Conservation (phyloP, 345 rosid species). For the Hibiscus syriacus region DNA sequence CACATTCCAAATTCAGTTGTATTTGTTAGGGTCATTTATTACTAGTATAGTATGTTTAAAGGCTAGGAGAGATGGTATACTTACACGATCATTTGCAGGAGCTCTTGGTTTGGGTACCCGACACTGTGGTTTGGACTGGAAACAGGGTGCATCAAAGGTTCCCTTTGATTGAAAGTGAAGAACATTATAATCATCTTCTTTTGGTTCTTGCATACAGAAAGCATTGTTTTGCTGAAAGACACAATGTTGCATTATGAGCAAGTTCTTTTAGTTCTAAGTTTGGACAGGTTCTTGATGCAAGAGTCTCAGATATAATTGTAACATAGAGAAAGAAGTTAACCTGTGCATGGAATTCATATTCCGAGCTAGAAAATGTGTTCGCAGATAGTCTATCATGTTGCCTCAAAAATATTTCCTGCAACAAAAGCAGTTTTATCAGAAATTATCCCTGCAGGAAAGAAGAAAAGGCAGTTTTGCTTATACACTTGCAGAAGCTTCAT, state of each 20-base stretch:
- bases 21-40: too few relatives aligned
- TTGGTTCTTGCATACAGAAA: conserved; percentile 15
- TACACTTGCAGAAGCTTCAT: conserved; percentile 18
- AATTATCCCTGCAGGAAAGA: neutral
- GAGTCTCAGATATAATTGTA: neutral
- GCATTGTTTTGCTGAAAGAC: conserved; percentile 20
- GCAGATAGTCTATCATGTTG: conserved; percentile 12
- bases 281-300: neutral
- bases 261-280: too few relatives aligned
- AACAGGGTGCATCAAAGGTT: conserved; percentile 14
- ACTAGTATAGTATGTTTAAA: neutral
- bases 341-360: conserved; percentile 19
- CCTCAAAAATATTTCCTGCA: conserved; percentile 19
- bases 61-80: conserved; percentile 5
- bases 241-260: neutral
- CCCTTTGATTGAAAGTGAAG: conserved; percentile 15
- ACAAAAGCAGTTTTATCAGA: neutral
- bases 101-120: conserved; percentile 13
- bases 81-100: conserved; percentile 22
- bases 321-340: conserved; percentile 11
- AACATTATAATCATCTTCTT: conserved; percentile 2
- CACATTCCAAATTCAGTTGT: too few relatives aligned
- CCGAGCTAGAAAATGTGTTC: conserved; percentile 5
- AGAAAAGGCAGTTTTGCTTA: neutral
- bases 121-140: conserved; percentile 11